Evolutionary conservation across 2,329 filamentous ascomycete genomes (phyloP).

Genomic region (Ophiostoma piceae): DNA sequence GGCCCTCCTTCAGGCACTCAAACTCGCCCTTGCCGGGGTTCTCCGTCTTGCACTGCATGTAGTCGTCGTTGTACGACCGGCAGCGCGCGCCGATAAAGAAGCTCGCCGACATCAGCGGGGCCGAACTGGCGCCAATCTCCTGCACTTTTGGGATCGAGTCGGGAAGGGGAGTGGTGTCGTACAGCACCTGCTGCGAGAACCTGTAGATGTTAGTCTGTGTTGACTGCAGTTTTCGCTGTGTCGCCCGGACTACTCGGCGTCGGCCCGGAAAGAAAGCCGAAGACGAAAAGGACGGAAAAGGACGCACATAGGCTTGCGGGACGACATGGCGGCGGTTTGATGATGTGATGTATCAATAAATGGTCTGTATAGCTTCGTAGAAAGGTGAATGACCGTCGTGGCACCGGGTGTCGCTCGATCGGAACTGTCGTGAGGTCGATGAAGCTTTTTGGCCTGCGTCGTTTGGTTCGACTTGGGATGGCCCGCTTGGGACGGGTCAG

Average conservation of each 20-base stretch:
- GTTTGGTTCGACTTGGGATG: background rate
- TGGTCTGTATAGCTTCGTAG: slow-evolving; percentile 31
- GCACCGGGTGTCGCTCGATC: background rate
- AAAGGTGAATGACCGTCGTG: background rate
- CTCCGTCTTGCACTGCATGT: slow-evolving; percentile 99
- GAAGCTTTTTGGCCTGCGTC: slow-evolving; percentile 13
- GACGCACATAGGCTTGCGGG: slow-evolving; percentile 54
- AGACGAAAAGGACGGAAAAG: background rate
- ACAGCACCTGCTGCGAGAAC: slow-evolving; percentile 89
- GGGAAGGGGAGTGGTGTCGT: slow-evolving; percentile 94
- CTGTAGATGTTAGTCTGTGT: slow-evolving; percentile 42
- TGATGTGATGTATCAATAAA: background rate
- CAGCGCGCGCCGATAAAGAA: slow-evolving; percentile 98
- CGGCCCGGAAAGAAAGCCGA: background rate
- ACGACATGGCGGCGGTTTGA: slow-evolving; percentile 44
- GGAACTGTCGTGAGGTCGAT: slow-evolving; percentile 3
- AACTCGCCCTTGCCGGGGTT: slow-evolving; percentile 84
- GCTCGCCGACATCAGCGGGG: slow-evolving; percentile 81
- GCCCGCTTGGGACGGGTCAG: slow-evolving; percentile 25
- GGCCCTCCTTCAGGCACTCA: slow-evolving; percentile 92
- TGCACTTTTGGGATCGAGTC: slow-evolving; percentile 85
- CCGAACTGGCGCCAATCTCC: slow-evolving; percentile 89
- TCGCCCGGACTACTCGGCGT: background rate
- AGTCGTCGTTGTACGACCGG: slow-evolving; percentile 95
- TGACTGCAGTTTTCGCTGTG: no score